Base-by-base conservation (phyloP, 352 stramenopile genomes). In the Phytophthora palmivora region DNA sequence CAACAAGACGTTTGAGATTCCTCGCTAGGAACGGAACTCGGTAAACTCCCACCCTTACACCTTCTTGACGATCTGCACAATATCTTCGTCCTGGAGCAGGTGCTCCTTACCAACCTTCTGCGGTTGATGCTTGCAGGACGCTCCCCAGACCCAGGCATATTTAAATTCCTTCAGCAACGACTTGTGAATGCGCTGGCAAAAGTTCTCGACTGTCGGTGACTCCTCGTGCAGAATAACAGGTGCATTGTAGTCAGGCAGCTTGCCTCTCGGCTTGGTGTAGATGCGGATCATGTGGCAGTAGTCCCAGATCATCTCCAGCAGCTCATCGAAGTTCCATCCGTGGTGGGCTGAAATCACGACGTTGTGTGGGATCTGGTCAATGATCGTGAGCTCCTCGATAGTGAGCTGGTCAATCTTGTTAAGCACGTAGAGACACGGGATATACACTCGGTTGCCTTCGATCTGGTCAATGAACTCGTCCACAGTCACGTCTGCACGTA, bases 371-470 rank as follows among this genome's bases (percentile, higher is more conserved):
- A 99, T 95, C 79, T 99, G 94, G 75, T 98, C 97, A 45, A 99
- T 95, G 72, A 99, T 98, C 57, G 98, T 97, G 1, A 99, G 85
- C 79, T 99, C 97, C 76, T 99, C 95, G 77, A 99, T 98, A 19
- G 95, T 98, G 22, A 99, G 88, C 72, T 98, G 84, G 74, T 99
- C 98, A 68, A 99, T 99, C 82, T 99, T 99, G 84, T 99, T 99
- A 58, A 99, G 95, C 50, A 99, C 94, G 82, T 99, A 99, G 12
- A 99, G 76, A 46, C 89, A 96, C 36, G 97, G 97, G 64, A 99
- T 99, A 81, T 99, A 99, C 18, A 97, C 87, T 52, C 97, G 87
- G 79, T 99, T 99, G 51, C 96, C 96, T 76, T 99, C 97, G 56
- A 99, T 98, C 26, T 99, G 96, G 72, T 99, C 98, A 75, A 99